A percentile compares a stretch with the other conserved stretches of the same genome.
These are phyloP conservation scores for Rhodofomes roseus DNA, from an alignment of 1,284 basidiomycete genomes.

Conservation along the genomic window DNA sequence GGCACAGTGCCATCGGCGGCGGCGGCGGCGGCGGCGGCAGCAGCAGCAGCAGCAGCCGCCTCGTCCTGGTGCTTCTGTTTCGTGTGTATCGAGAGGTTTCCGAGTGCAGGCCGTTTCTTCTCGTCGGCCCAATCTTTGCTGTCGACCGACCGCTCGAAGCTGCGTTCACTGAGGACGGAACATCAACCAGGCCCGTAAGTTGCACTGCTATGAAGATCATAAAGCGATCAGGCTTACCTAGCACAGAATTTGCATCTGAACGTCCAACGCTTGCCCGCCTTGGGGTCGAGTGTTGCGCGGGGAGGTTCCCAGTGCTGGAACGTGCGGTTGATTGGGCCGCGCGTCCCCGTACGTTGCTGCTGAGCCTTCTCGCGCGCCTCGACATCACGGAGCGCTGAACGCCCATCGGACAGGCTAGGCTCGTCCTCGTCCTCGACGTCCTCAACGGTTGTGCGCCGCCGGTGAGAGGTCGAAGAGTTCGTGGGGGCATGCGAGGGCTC, in stretches of 20 bases:
- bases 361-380: background rate
- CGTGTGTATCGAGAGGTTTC: background rate
- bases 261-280: background rate
- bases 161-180: background rate
- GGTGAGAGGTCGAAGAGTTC: no score
- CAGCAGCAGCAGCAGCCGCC: background rate
- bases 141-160: background rate
- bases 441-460: background rate
- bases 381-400: slow-evolving; percentile 1
- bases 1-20: no score
- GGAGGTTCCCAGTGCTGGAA: slow-evolving; percentile 6
- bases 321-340: slow-evolving; percentile 2
- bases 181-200: no score
- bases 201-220: background rate
- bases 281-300: background rate
- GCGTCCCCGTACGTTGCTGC: background rate
- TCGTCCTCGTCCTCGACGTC: background rate
- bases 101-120: background rate
- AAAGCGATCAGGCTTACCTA: background rate
- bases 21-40: background rate
- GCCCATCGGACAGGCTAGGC: background rate
- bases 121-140: background rate
- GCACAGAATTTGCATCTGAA: slow-evolving; percentile 5
- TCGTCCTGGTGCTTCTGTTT: background rate
- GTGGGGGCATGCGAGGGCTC: background rate